A percentile compares a stretch with the other conserved stretches of the same genome.
Evolutionary conservation across 352 stramenopile genomes (phyloP).

Genomic region (Phytopythium kandeliae): DNA sequence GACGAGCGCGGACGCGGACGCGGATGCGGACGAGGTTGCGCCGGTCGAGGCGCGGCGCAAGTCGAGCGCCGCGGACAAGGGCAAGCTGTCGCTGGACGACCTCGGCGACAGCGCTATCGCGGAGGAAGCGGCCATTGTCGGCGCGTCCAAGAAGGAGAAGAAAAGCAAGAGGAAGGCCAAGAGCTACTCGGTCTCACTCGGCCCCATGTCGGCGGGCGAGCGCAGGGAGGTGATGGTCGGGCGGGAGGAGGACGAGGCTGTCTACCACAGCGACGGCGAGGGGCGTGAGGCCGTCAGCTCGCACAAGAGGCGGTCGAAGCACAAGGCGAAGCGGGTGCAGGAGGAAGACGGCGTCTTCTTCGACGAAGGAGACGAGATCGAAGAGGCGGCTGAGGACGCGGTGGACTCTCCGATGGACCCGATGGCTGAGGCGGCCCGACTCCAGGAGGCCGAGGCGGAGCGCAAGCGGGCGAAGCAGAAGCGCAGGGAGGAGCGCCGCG

Average conservation of each 20-base stretch:
- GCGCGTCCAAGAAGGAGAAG: not conserved
- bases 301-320: slow-evolving; percentile 26
- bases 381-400: slow-evolving; percentile 9
- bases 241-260: not conserved
- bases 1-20: not conserved
- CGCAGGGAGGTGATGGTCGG: slow-evolving; percentile 2
- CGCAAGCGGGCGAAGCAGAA: slow-evolving; percentile 24
- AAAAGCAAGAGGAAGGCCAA: slow-evolving; percentile 6
- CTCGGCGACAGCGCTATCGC: not conserved
- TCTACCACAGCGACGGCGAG: slow-evolving; percentile 20
- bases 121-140: not conserved
- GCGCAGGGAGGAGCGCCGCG: slow-evolving; percentile 29
- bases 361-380: not conserved
- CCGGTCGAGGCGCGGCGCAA: slow-evolving; percentile 5
- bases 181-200: slow-evolving; percentile 5
- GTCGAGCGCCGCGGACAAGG: slow-evolving; percentile 1
- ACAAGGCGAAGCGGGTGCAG: slow-evolving; percentile 13
- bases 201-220: slow-evolving; percentile 2
- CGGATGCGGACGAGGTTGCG: not conserved
- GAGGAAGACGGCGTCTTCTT: slow-evolving; percentile 12
- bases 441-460: slow-evolving; percentile 23
- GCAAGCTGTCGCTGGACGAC: not conserved
- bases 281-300: slow-evolving; percentile 7
- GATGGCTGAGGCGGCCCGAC: not conserved
- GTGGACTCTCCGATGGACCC: not conserved